Conservation (phyloP, 257 asterid genomes). For the Capsicum pubescens region DNA sequence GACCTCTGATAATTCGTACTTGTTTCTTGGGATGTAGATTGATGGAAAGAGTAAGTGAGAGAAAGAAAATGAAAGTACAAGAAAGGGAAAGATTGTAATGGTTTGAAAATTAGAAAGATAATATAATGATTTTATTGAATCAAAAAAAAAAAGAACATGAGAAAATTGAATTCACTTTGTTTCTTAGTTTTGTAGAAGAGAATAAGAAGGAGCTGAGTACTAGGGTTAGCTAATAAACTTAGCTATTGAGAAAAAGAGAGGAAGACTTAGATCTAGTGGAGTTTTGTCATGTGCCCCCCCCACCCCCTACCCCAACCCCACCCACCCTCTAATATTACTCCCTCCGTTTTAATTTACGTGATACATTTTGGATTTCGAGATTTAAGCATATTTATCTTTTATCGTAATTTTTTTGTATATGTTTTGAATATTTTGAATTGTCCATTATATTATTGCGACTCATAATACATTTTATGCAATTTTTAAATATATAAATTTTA, state of each 20-base stretch:
- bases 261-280: conserved; percentile 14
- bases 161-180: neutral
- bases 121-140: conserved; percentile 25
- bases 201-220: neutral
- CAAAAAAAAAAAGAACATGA: neutral
- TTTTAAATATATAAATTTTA: too few relatives aligned
- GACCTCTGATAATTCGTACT: neutral
- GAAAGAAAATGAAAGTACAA: conserved; percentile 34
- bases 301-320: neutral
- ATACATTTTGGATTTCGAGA: too few relatives aligned
- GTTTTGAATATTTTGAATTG: too few relatives aligned
- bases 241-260: neutral
- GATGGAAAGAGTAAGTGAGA: conserved; percentile 9
- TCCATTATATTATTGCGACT: too few relatives aligned
- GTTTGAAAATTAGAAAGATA: conserved; percentile 35
- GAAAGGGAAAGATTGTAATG: conserved; percentile 38
- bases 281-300: too few relatives aligned
- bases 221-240: conserved; percentile 22
- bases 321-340: neutral
- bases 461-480: too few relatives aligned
- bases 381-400: too few relatives aligned
- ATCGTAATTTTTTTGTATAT: too few relatives aligned
- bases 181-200: neutral
- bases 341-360: too few relatives aligned
- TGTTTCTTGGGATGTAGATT: neutral